Percentiles rank a stretch among this genome's conserved stretches.
These are phyloP conservation scores for Silybum marianum DNA, from an alignment of 129 eudicot genomes.

Conservation along the genomic window DNA sequence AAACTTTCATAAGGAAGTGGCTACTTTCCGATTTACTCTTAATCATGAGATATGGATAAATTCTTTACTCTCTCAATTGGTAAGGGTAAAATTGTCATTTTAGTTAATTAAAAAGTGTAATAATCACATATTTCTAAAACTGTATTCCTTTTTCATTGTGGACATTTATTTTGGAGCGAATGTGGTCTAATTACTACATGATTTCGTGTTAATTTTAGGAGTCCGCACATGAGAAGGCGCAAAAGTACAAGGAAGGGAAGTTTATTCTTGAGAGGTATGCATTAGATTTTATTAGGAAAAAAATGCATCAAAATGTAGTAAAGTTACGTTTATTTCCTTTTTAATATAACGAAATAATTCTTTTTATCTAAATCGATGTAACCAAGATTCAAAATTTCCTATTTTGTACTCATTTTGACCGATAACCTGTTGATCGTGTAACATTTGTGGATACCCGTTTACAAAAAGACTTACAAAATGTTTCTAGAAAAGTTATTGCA, in stretches of 20 bases:
- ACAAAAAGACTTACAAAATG: neutral
- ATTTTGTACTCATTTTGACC: neutral
- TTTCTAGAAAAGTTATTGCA: neutral
- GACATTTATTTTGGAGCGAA: neutral
- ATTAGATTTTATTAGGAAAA: neutral
- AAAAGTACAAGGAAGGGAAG: constrained; percentile 85
- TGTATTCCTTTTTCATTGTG: neutral
- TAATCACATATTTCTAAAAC: neutral
- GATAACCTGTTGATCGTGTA: neutral
- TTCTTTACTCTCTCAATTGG: neutral
- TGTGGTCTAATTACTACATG: neutral
- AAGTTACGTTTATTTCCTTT: neutral
- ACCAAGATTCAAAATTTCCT: neutral
- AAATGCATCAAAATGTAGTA: neutral
- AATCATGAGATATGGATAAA: neutral
- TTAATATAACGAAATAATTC: neutral
- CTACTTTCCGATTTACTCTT: neutral
- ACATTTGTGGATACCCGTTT: neutral
- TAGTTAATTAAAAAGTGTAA: neutral
- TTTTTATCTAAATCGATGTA: neutral
- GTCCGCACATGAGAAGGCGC: constrained; percentile 62
- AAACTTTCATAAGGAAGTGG: neutral
- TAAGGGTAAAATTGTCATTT: neutral
- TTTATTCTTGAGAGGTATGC: constrained; percentile 69
- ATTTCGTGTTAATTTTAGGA: constrained; percentile 43